Base-by-base conservation (phyloP, 768 basidiomycete species). In the Hirschioporus abietinus region DNA sequence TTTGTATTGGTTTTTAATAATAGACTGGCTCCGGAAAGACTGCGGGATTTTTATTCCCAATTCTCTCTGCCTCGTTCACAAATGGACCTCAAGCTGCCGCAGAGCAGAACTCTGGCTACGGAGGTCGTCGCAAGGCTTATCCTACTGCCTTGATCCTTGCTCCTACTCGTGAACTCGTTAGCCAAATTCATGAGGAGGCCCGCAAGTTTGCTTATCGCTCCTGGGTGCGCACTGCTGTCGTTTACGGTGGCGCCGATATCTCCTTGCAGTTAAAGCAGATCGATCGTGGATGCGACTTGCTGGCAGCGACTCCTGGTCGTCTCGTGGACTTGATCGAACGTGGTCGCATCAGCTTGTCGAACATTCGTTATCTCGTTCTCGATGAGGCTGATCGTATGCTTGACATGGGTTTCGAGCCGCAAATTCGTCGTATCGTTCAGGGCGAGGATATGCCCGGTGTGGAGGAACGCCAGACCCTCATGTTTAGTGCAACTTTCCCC, bases 401-500 rank as follows among this genome's bases (percentile, higher is more conserved):
- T 74, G 97, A 99, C 83, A 99, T 99, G 97, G 97, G 97, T 90
- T 99, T 99, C 84, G 97, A 99, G 79, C 97, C 97, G 66, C 97
- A 99, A 80, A 99, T 99, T 74, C 87, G 97, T 70, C 87, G 95
- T 35, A 99, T 99, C 75, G 97, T 99, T 23, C 93, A 99, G 78
- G 92, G 93, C 71, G 95, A 95, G 74, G 97, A 99, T 76, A 99
- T 99, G 97, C 95, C 97, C n/a, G 91, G 89, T 60, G 87, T 90
- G 17, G 79, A 84, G 27, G 88, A 95, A 15, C 92, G 97, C 69
- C 97, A 99, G 76, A 99, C 97, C 1, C 91, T 99, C 80, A 99
- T 99, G 97, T 99, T 99, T 81, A 94, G 92, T 68, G 97, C 97
- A 60, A 99, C 97, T 58, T 99, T 99, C 89, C 97, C 97, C 63